These are phyloP conservation scores for Boletus rubroflammeus DNA, from an alignment of 768 basidiomycete genomes.

Conservation along the genomic window DNA sequence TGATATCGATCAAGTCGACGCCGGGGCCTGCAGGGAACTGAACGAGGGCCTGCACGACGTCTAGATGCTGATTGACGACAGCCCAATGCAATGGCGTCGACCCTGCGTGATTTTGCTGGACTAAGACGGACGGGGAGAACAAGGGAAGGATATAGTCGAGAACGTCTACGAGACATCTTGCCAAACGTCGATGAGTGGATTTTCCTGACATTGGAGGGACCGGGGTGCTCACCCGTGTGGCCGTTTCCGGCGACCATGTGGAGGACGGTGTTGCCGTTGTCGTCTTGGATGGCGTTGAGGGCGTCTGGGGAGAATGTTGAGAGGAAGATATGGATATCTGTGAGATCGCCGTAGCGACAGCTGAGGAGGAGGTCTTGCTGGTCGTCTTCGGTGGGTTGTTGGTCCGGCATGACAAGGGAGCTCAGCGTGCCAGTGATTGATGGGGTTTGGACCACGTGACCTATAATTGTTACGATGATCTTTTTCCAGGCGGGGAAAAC, in stretches of 20 bases:
- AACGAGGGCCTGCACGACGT: conserved; percentile 56
- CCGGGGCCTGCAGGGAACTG: conserved; percentile 56
- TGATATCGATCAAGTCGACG: conserved; percentile 66
- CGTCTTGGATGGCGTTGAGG: conserved; percentile 57
- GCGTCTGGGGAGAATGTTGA: conserved; percentile 49
- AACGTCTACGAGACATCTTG: conserved; percentile 59
- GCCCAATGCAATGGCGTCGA: conserved; percentile 95
- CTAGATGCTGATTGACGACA: conserved; percentile 75
- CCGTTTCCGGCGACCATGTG: conserved; percentile 92
- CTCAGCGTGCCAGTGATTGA: no score
- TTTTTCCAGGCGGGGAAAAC: no score
- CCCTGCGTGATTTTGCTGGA: conserved; percentile 44
- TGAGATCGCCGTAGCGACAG: conserved; percentile 84
- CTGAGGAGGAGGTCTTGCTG: conserved; percentile 74
- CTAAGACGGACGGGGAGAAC: conserved; percentile 15
- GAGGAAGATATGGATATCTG: conserved; percentile 69
- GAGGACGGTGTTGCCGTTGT: conserved; percentile 72
- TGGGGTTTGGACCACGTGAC: neutral
- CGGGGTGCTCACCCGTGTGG: conserved; percentile 61
- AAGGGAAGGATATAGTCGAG: conserved; percentile 71
- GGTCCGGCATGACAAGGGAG: neutral
- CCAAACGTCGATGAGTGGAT: conserved; percentile 15
- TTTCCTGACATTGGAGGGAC: neutral
- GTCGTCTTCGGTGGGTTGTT: conserved; percentile 46
- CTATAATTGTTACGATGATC: no score